A percentile compares a stretch with the other conserved stretches of the same genome.
Conservation (phyloP, 257 asterid species). For the Plectranthus barbatus region DNA sequence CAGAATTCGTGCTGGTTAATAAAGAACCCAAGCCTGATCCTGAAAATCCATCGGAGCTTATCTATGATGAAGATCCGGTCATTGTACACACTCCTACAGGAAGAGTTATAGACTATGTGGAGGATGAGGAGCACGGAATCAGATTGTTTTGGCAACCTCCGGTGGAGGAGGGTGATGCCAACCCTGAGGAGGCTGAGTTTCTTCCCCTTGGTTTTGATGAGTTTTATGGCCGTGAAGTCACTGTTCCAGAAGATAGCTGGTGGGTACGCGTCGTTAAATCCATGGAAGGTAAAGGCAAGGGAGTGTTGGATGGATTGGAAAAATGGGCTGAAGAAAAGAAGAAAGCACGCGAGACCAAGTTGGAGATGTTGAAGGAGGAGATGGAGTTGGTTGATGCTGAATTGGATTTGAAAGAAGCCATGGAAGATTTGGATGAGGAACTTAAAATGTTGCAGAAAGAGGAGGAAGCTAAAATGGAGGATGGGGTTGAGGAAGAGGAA, state of each 20-base stretch:
- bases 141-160: constrained; percentile 85
- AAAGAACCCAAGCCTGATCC: constrained; percentile 95
- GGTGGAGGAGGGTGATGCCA: constrained; percentile 42
- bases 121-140: constrained; percentile 83
- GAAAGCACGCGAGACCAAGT: constrained; percentile 39
- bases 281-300: constrained; percentile 29
- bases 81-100: constrained; percentile 92
- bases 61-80: constrained; percentile 69
- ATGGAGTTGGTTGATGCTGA: constrained; percentile 66
- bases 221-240: constrained; percentile 54
- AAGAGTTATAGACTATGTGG: constrained; percentile 70
- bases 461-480: constrained; percentile 59
- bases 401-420: constrained; percentile 58
- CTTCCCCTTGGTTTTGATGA: constrained; percentile 87
- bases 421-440: constrained; percentile 66
- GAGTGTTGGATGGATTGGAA: constrained; percentile 30
- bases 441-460: constrained; percentile 62
- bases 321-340: constrained; percentile 67
- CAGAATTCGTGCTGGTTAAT: constrained; percentile 70
- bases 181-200: constrained; percentile 53
- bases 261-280: constrained; percentile 30
- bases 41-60: constrained; percentile 63
- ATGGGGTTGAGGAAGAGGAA: constrained; percentile 37
- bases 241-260: constrained; percentile 20
- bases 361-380: constrained; percentile 46